Evolutionary conservation across 768 basidiomycete species (phyloP).

Genomic region (Naganishia vaughanmartiniae): DNA sequence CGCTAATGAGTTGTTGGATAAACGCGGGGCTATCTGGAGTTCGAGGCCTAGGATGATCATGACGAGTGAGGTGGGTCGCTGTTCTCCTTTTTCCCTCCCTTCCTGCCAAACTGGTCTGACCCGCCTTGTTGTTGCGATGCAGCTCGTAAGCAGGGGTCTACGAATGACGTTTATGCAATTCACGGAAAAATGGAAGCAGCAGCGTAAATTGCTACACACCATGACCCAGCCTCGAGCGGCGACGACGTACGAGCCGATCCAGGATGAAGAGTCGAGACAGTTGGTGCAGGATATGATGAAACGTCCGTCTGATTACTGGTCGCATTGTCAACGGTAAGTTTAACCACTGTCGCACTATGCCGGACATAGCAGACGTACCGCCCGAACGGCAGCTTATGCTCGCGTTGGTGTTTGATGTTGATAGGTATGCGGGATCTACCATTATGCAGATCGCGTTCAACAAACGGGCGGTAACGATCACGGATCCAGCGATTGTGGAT

Average conservation of each 20-base stretch:
- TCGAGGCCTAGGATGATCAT: slow-evolving; percentile 38
- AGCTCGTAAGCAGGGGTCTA: slow-evolving; percentile 21
- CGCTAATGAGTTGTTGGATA: slow-evolving; percentile 39
- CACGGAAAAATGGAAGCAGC: slow-evolving; percentile 35
- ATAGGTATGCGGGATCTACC: slow-evolving; percentile 35
- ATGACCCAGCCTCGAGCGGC: slow-evolving; percentile 35
- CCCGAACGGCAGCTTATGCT: slow-evolving; percentile 29
- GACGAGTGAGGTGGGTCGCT: slow-evolving; percentile 22
- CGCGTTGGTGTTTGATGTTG: slow-evolving; percentile 20
- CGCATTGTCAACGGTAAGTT: slow-evolving; percentile 34
- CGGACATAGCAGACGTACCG: no score
- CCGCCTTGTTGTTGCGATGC: not conserved
- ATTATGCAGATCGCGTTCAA: slow-evolving; percentile 43
- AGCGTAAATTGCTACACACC: slow-evolving; percentile 36
- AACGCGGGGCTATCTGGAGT: slow-evolving; percentile 37
- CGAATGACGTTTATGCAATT: slow-evolving; percentile 42
- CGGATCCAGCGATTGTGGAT: slow-evolving; percentile 38
- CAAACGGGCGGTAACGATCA: slow-evolving; percentile 33
- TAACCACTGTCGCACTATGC: no score
- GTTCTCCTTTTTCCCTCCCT: no score
- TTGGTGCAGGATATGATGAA: slow-evolving; percentile 35
- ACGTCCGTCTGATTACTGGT: slow-evolving; percentile 34
- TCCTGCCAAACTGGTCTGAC: not conserved
- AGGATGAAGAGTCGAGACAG: slow-evolving; percentile 35
- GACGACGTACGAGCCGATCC: slow-evolving; percentile 39